These are phyloP conservation scores for Berberis thunbergii DNA, from an alignment of 164 flowering plant species.

Conservation along the genomic window DNA sequence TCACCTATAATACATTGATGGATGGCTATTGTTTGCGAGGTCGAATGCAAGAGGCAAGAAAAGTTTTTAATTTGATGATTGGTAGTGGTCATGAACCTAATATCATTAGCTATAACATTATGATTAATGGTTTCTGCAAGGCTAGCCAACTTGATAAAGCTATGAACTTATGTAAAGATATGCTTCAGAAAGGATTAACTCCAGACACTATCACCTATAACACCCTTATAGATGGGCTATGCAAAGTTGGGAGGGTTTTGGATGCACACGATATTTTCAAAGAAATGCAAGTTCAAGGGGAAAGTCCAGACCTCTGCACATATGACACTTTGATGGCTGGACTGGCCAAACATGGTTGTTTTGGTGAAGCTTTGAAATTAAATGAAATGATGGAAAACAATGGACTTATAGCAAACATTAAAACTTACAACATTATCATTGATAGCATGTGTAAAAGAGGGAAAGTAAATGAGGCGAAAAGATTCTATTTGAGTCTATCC, in stretches of 20 bases:
- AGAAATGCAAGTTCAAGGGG: slow-evolving; percentile 1
- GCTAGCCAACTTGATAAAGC: slow-evolving; percentile 6
- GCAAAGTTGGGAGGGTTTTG: slow-evolving; percentile 1
- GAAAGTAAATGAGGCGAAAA: background rate
- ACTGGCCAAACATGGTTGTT: background rate
- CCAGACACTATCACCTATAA: slow-evolving; percentile 3
- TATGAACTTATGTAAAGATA: background rate
- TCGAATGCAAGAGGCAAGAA: background rate
- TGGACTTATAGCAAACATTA: background rate
- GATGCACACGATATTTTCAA: slow-evolving; percentile 1
- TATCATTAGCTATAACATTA: slow-evolving; percentile 3
- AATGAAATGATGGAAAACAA: background rate
- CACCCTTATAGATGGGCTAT: slow-evolving; percentile 2
- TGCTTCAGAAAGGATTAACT: slow-evolving; percentile 6
- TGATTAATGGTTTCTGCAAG: slow-evolving; percentile 12
- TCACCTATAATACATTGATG: no score
- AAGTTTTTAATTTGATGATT: background rate
- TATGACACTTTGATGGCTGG: background rate
- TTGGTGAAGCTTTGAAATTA: background rate
- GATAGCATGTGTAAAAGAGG: slow-evolving; percentile 1
- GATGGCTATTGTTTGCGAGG: no score
- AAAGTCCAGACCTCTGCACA: background rate
- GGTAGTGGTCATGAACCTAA: background rate
- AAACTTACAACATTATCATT: slow-evolving; percentile 5
- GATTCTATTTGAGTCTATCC: background rate